Evolutionary conservation across 805 yeast genomes (phyloP).

Genomic region (Yarrowia phangngaensis): DNA sequence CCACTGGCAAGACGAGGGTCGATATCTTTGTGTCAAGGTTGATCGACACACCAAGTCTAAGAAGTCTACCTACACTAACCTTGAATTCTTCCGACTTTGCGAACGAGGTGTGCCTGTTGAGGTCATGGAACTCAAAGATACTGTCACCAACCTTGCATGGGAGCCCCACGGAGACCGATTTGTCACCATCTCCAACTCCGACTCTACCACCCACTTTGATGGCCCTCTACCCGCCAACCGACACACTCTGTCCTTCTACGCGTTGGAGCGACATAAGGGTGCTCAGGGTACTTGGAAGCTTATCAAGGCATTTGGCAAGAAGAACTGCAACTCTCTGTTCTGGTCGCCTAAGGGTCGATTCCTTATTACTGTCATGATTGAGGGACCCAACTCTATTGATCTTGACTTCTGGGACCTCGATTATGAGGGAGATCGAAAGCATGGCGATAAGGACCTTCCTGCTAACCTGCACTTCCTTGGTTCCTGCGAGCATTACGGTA

Average conservation of each 20-base stretch:
- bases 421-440: slow-evolving; percentile 63
- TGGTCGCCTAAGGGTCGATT: slow-evolving; percentile 96
- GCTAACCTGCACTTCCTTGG: slow-evolving; percentile 61
- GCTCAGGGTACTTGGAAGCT: slow-evolving; percentile 55
- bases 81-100: slow-evolving; percentile 81
- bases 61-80: slow-evolving; percentile 84
- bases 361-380: slow-evolving; percentile 50
- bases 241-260: slow-evolving; percentile 73
- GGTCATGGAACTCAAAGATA: slow-evolving; percentile 86
- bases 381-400: slow-evolving; percentile 49
- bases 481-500: slow-evolving; percentile 64
- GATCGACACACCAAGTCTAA: slow-evolving; percentile 95
- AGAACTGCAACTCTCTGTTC: slow-evolving; percentile 63
- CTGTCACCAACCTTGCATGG: slow-evolving; percentile 87
- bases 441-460: slow-evolving; percentile 47
- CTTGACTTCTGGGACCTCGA: slow-evolving; percentile 84
- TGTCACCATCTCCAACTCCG: slow-evolving; percentile 67
- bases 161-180: slow-evolving; percentile 91
- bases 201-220: slow-evolving; percentile 29
- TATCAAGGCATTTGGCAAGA: slow-evolving; percentile 56
- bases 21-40: slow-evolving; percentile 84
- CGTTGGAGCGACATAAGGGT: slow-evolving; percentile 61
- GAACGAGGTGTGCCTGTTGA: slow-evolving; percentile 95
- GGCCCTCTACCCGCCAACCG: slow-evolving; percentile 35
- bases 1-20: slow-evolving; percentile 91